Evolutionary conservation across 1,284 basidiomycete species (phyloP).

Genomic region (Singerocomus inundabilis): DNA sequence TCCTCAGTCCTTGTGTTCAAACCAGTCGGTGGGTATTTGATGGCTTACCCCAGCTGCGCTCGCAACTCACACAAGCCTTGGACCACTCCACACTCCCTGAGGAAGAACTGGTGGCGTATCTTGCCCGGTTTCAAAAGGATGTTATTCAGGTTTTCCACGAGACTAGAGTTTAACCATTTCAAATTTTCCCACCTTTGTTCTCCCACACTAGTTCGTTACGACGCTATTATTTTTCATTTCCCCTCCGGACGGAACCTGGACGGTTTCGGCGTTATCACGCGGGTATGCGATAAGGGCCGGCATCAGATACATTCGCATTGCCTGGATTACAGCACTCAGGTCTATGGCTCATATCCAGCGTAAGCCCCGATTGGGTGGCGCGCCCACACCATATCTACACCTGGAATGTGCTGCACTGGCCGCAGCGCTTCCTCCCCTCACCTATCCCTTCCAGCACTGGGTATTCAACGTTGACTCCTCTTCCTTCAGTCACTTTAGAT

Average conservation of each 20-base stretch:
- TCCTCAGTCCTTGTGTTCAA: background rate
- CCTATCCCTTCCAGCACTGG: conserved; percentile 1
- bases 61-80: conserved; percentile 65
- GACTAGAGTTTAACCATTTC: conserved; percentile 18
- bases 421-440: background rate
- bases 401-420: conserved; percentile 9
- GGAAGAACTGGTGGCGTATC: conserved; percentile 59
- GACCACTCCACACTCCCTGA: conserved; percentile 70
- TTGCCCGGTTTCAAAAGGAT: conserved; percentile 66
- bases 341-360: conserved; percentile 1
- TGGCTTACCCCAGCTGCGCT: conserved; percentile 52
- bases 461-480: background rate
- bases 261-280: conserved; percentile 15
- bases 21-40: background rate
- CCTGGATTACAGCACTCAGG: background rate
- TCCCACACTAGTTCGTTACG: background rate
- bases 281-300: conserved; percentile 1
- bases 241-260: background rate
- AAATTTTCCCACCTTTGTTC: background rate
- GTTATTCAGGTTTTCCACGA: conserved; percentile 56
- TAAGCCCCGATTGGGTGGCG: conserved; percentile 12
- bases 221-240: background rate
- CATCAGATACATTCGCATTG: too few species aligned
- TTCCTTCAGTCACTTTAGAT: conserved; percentile 1
- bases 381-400: conserved; percentile 14